Evolutionary conservation across 1,139 yeast species (phyloP), one percentile per base, ranked within the genome.

Genomic region (Diutina siamensis): DNA sequence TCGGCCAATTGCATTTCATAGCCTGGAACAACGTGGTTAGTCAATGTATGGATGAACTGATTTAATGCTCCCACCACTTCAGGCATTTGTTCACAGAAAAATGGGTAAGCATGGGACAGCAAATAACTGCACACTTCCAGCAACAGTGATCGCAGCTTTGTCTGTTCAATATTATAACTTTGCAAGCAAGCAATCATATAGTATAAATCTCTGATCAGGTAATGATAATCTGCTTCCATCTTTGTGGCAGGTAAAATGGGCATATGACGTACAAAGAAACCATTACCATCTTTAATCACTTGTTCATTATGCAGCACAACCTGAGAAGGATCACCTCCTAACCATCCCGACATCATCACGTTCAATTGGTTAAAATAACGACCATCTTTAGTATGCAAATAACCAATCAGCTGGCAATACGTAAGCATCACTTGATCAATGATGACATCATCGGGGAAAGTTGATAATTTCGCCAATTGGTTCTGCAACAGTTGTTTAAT

Each of bases 191-290:
- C 42, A 3, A 38, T 12, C 20, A 25, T 38, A 27, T 38, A 38
- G n/a, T 38, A 38, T 27, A 38, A 38, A 18, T 38, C 42, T 10
- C 25, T 38, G 7, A 38, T 17, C 42, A 38, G 42, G 21, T 38
- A 38, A 18, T 38, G 42, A 18, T 38, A 38, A 15, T 38, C 32
- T 5, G 31, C 42, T 5, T n/a, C 22, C 3, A 10, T 4, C 7
- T 35, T 20, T 3, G 8, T n/a, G 33, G 2, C 9, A 9, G 12
- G 12, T 7, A 25, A 3, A 2, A 38, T n/a, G 1, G 42, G 42
- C 13, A n/a, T 5, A 9, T 25, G 28, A 4, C 19, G 21, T n/a
- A 38, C 2, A 17, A 25, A 38, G 32, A 38, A 38, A 2, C n/a
- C n/a, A 2, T 22, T 12, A 3, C 31, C 42, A 17, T 38, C 42